Evolutionary conservation across 805 yeast genomes (phyloP).

Genomic region (Peterozyma toletana): DNA sequence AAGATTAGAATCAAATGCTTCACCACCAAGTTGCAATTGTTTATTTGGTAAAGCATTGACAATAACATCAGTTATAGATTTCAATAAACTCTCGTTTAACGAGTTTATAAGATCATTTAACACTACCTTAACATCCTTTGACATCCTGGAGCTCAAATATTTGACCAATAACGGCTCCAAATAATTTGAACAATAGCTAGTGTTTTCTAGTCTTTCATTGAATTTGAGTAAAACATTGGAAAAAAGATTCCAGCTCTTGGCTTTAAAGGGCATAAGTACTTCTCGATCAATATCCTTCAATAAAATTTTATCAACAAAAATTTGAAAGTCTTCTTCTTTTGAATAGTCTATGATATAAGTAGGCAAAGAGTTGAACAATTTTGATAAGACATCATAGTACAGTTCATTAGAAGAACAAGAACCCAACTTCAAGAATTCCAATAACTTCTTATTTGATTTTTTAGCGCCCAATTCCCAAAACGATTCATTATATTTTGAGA

Average conservation of each 20-base stretch:
- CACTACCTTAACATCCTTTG: conserved; percentile 1
- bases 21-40: conserved; percentile 15
- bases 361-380: conserved; percentile 13
- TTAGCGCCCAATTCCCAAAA: conserved; percentile 46
- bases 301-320: conserved; percentile 11
- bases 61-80: conserved; percentile 3
- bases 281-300: conserved; percentile 16
- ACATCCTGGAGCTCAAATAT: neutral
- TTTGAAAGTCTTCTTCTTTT: conserved; percentile 3
- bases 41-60: conserved; percentile 11
- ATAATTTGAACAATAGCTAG: conserved; percentile 4
- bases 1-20: conserved; percentile 16
- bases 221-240: conserved; percentile 6
- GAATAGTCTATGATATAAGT: neutral
- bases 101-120: conserved; percentile 1
- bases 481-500: conserved; percentile 38
- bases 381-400: conserved; percentile 31
- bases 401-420: conserved; percentile 44
- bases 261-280: conserved; percentile 12
- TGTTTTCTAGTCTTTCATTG: conserved; percentile 2
- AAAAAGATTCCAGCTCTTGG: conserved; percentile 20
- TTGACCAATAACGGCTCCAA: neutral
- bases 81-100: conserved; percentile 13
- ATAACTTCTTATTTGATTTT: conserved; percentile 33
- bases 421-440: conserved; percentile 42